phyloP scores from a whole-genome alignment of 345 rosid species.

The Aurinia saxatilis region DNA sequence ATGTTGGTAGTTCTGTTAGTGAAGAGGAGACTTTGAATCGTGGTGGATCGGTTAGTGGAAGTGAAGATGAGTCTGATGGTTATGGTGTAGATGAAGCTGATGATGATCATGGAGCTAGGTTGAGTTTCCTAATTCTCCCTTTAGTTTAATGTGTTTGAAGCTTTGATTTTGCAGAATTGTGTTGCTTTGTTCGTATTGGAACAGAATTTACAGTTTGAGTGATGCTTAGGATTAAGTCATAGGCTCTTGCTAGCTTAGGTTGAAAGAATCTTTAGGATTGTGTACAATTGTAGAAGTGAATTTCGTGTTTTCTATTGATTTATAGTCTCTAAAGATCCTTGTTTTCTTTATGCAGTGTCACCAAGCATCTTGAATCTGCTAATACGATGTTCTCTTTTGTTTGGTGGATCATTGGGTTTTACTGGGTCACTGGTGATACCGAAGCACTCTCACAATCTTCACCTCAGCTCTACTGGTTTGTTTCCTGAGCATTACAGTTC shows the following conservation, averaged over 20 bases:
- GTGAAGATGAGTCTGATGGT: conserved; percentile 33
- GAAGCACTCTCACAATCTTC: conserved; percentile 41
- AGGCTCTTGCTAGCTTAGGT: neutral
- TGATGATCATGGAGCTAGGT: conserved; percentile 48
- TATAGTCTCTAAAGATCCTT: neutral
- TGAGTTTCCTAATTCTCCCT: neutral
- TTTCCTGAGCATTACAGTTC: neutral
- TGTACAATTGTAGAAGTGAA: neutral
- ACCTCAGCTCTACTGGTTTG: conserved; percentile 80
- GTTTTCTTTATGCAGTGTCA: conserved; percentile 15
- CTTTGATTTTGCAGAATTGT: conserved; percentile 28
- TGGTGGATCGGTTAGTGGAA: conserved; percentile 27
- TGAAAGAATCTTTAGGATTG: neutral
- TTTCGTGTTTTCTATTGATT: neutral
- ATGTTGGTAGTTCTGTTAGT: conserved; percentile 20
- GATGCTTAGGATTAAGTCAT: neutral
- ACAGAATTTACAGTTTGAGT: neutral
- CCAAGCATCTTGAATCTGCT: conserved; percentile 51
- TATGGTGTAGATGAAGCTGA: conserved; percentile 28
- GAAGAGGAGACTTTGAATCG: conserved; percentile 17
- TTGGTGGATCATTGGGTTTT: conserved; percentile 90
- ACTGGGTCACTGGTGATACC: conserved; percentile 64
- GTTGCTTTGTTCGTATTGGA: neutral
- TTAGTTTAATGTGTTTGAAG: neutral
- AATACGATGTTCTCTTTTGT: conserved; percentile 73